Evolutionary conservation across 1,139 yeast genomes (phyloP), one percentile per base, ranked within the genome.

Genomic region (Yamadazyma siamensis): DNA sequence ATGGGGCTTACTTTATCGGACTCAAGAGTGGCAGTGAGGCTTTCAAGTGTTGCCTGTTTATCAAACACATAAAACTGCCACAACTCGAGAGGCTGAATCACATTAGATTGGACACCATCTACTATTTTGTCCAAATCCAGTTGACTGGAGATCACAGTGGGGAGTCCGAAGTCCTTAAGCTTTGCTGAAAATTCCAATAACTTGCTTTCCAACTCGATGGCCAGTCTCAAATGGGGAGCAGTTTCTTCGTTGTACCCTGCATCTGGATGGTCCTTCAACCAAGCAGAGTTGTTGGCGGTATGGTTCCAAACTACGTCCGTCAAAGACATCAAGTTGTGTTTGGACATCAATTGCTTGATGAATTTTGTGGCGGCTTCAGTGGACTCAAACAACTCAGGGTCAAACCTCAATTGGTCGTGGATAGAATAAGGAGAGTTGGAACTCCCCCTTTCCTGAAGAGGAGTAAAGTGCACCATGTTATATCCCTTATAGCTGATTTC

Each of bases 261-360:
- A 21, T 89, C 96, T 0, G 97, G 97, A 45, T 83, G 88, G 4
- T 80, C 82, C 32, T 74, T 61, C 23, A 91, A 58, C 98, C 98
- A 91, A 1, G 52, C 60, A 0, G 97, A 87, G 55, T 91, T 86
- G 51, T 85, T 72, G 2, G 97, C 96, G 0, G 97, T 91, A 52
- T 91, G 98, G 54, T 91, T 91, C 70, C 88, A 80, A 2, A 91
- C 97, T 26, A 91, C 82, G 58, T 91, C 98, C 1, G 96, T 87
- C 59, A 91, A 65, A 1, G 95, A 72, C 31, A 91, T 64, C 39
- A 89, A 68, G 4, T 75, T 72, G 45, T 82, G 68, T 19, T 80
- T 64, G 15, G 61, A 48, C 46, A 80, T 77, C 49, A 83, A 59
- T 3, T 47, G 34, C n/a, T 46, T 36, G 14, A 67, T 47, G 27